phyloP scores from a whole-genome alignment of 1,284 basidiomycete genomes.

The Apiotrichum mycotoxinovorans region DNA sequence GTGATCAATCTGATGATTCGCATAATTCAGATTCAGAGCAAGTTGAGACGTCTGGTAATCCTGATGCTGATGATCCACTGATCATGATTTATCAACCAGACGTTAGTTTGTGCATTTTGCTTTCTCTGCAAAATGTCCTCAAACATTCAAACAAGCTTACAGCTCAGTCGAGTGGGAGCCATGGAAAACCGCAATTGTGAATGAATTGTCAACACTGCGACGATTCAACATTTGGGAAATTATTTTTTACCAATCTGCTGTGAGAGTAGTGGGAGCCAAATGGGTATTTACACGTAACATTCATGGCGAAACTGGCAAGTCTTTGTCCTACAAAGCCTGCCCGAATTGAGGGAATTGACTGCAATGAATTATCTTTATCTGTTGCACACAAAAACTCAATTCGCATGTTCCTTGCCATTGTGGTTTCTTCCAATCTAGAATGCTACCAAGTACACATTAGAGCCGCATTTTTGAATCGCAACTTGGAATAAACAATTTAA shows the following conservation, averaged over 20 bases:
- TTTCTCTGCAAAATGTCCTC: background rate
- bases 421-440: slow-evolving; percentile 24
- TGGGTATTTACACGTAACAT: slow-evolving; percentile 20
- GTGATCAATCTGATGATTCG: too few relatives aligned
- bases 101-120: too few relatives aligned
- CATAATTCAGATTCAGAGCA: too few relatives aligned
- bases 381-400: slow-evolving; percentile 29
- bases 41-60: too few relatives aligned
- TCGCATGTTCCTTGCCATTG: slow-evolving; percentile 22
- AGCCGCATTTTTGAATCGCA: slow-evolving; percentile 15
- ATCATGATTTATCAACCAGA: too few relatives aligned
- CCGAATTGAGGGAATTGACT: slow-evolving; percentile 22
- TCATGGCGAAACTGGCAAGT: slow-evolving; percentile 16
- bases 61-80: too few relatives aligned
- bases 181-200: slow-evolving; percentile 19
- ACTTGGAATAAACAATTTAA: slow-evolving; percentile 17
- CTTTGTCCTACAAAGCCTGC: slow-evolving; percentile 15
- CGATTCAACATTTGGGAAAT: slow-evolving; percentile 20
- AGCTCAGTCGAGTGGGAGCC: slow-evolving; percentile 11
- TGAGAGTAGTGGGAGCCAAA: slow-evolving; percentile 6
- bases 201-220: slow-evolving; percentile 23
- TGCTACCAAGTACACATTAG: slow-evolving; percentile 33
- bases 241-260: background rate
- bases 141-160: background rate
- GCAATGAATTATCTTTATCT: slow-evolving; percentile 19